Evolutionary conservation across 2,329 filamentous ascomycete genomes (phyloP), one percentile per base, ranked within the genome.

Genomic region (Sclerotinia nivalis): DNA sequence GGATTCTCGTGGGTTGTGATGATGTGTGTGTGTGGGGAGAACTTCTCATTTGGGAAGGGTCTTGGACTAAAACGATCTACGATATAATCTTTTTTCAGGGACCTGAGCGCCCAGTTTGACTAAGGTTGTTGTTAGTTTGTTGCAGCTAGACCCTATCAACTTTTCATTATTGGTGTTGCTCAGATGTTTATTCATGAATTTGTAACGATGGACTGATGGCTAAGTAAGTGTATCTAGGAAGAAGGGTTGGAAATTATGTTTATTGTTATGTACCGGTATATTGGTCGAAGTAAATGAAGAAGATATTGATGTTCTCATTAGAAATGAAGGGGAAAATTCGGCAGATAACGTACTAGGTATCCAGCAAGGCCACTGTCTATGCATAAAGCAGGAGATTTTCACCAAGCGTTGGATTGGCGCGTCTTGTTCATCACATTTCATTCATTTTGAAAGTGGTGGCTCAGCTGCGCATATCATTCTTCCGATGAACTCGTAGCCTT

Each of bases 1-100:
- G 56, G 56, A 25, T 40, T 40, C 12, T 22, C 20, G 56, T 59
- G 56, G n/a, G 59, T 43, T 62, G 59, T 62, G 59, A 61, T 62
- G 55, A 40, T 59, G 22, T 59, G 56, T 59, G 60, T 15, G 45
- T 62, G 60, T 62, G 60, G 60, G 28, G 60, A 62, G 28, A 37
- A 31, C 60, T 62, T 62, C 28, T 62, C 31, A 49, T 62, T 62
- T 37, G 15, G 25, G 12, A 43, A 49, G 28, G 20, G 34, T 62
- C 45, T 62, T n/a, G 37, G 45, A 50, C 60, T 31, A 50, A 18
- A 62, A 25, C 25, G 60, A 62, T 62, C 60, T 22, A 50, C 60
- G 18, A 34, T 12, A 50, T 22, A 50, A 62, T 62, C 45, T 62
- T 50, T 49, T 25, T 50, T 18, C 60, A 37, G 60, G 45, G 60